A percentile compares a stretch with the other conserved stretches of the same genome.
These are phyloP conservation scores for Chlamydomonas incerta DNA, from an alignment of 139 green algal species.

Conservation along the genomic window DNA sequence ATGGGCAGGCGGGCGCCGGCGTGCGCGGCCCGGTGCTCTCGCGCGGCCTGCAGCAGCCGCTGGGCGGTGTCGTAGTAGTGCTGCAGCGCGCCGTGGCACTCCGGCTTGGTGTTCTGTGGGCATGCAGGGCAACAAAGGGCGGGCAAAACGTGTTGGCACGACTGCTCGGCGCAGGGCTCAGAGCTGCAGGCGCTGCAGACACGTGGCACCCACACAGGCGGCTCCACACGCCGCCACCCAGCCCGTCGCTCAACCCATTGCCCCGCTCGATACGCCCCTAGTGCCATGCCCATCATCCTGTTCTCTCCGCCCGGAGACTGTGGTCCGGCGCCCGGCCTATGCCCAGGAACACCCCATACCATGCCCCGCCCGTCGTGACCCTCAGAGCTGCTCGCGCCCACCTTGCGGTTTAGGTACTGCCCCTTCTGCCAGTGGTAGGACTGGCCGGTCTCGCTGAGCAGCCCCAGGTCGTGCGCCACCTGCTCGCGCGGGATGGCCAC, in stretches of 20 bases:
- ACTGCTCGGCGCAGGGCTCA: too few species aligned
- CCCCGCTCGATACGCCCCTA: too few species aligned
- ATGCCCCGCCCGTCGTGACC: too few species aligned
- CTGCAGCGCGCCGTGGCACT: not conserved
- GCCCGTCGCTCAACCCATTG: not conserved
- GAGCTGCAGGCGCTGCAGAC: not conserved
- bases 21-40: not conserved
- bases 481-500: not conserved
- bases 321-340: too few species aligned
- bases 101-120: not conserved
- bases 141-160: too few species aligned
- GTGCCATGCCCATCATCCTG: too few species aligned
- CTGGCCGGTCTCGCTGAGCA: not conserved
- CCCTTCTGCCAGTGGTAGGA: not conserved
- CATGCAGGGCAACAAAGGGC: too few species aligned
- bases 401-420: not conserved
- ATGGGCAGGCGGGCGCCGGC: not conserved
- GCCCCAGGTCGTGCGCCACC: not conserved
- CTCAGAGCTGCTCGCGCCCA: not conserved
- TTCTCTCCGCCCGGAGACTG: too few species aligned
- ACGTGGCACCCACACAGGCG: too few species aligned
- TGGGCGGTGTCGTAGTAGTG: not conserved
- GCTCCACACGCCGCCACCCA: too few species aligned
- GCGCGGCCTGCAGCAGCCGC: not conserved
- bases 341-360: too few species aligned